Base-by-base conservation (phyloP, 257 asterid genomes). In the Handroanthus guayacan region DNA sequence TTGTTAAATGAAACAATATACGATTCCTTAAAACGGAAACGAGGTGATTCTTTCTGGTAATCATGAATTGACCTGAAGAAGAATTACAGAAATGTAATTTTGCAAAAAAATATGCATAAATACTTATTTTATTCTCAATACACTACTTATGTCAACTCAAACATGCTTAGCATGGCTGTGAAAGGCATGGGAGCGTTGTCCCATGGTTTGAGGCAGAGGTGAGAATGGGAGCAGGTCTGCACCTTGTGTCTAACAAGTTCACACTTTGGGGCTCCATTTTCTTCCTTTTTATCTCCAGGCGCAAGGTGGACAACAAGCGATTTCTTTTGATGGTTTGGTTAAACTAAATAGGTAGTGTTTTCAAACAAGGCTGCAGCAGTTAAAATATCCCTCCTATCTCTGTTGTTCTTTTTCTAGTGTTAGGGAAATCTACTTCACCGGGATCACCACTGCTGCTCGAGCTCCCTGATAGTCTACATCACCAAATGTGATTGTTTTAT, bases 341-440 rank as follows among this genome's bases (percentile, higher is more conserved):
- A 14, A 17, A 48, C 37, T 9, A n/a, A 60, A 43, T 60, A 8
- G 54, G 36, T 34, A 34, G 13, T 20, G 14, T 16, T 43, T 44
- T 71, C 70, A 77, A 69, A 62, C 55, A 55, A 39, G 62, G 60
- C 54, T 41, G 69, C 37, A 31, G 65, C 41, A 41, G 75, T 72
- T 38, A 44, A 62, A 37, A 45, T 37, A 78, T 58, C 65, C 34
- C 60, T 39, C 14, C 8, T 44, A 16, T 34, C 9, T 39, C 5
- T 56, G 38, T 34, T 52, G 51, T 55, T 52, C 67, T 34, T 43
- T 6, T 9, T 66, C 38, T 47, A 31, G 38, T 73, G 50, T 58
- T 67, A 58, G 55, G 71, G 9, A 16, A 16, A 48, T 47, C 36
- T 47, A 57, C 67, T 79, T 71, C 62, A 43, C 61, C 62, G 5